Base-by-base conservation (phyloP, 192 early-diverging fungal genomes). In the Backusella australiensis region DNA sequence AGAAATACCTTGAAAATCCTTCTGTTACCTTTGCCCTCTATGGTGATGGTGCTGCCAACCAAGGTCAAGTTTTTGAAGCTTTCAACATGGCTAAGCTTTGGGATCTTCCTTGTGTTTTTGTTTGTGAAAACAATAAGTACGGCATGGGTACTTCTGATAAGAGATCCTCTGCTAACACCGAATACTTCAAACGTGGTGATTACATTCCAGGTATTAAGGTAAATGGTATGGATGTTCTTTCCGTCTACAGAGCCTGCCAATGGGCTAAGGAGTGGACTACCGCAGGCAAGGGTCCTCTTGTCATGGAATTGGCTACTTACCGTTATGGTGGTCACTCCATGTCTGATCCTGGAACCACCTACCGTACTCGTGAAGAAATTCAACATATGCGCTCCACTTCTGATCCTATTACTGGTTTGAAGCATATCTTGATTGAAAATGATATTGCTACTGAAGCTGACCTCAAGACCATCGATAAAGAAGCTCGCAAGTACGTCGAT, bases 321-420 rank as follows among this genome's bases (percentile, higher is more conserved):
- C 96, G 96, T 70, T 99, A 99, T 87, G 97, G 96, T 85, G 97
- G 97, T 71, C 97, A 99, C 95, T 99, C 97, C 78, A 99, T 99
- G 97, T 99, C 96, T 73, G 96, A 99, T 86, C 97, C 96, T 29
- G 97, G 97, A 78, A 99, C 96, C 84, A 98, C 95, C 46, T 99
- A 99, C 93, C 93, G 97, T 78, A 96, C 96, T 73, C 95, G 97
- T 85, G 97, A 99, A 88, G 96, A 99, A 89, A 96, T 98, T 76
- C 95, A 97, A 86, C 91, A 99, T 84, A 99, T 99, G 96, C 92
- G 96, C 36, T 93, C 93, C 67, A 95, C 92, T 78, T 91, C 90
- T 79, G 96, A 98, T 83, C 93, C 95, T 69, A 97, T 99, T 86
- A 97, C 91, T 78, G 95, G 96, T 21, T 86, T 96, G 80, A 96